Evolutionary conservation across 1,139 yeast genomes (phyloP).

Genomic region (Groenewaldozyma auringiensis): DNA sequence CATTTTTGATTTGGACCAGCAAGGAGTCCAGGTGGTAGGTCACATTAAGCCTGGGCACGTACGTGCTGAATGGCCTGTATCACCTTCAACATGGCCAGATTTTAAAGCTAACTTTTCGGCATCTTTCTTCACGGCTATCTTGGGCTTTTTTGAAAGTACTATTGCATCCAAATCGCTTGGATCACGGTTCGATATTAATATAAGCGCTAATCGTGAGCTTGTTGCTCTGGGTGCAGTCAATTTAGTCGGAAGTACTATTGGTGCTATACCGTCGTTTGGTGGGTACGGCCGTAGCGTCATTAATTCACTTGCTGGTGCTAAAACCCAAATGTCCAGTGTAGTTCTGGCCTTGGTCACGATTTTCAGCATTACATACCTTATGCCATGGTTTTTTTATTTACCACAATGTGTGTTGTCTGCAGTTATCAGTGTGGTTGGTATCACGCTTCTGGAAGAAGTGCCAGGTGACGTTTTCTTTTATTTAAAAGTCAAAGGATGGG

Average conservation of each 20-base stretch:
- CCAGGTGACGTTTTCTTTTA: constrained; percentile 76
- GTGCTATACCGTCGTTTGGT: constrained; percentile 89
- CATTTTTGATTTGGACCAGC: constrained; percentile 44
- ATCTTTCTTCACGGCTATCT: constrained; percentile 64
- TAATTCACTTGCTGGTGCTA: constrained; percentile 79
- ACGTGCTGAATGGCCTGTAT: constrained; percentile 43
- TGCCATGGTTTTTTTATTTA: constrained; percentile 60
- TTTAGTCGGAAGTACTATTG: constrained; percentile 56
- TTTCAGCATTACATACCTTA: constrained; percentile 51
- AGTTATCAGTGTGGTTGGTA: constrained; percentile 72
- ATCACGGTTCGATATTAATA: constrained; percentile 26
- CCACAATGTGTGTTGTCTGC: constrained; percentile 81
- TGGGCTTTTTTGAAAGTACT: constrained; percentile 91
- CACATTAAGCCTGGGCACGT: constrained; percentile 44
- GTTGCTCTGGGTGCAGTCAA: constrained; percentile 77
- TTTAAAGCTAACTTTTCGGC: constrained; percentile 34
- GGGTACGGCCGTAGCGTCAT: constrained; percentile 93
- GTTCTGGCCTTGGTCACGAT: constrained; percentile 71
- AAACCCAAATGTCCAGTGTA: constrained; percentile 75
- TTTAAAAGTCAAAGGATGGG: constrained; percentile 63
- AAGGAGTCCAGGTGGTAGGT: constrained; percentile 66
- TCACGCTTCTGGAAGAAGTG: constrained; percentile 75
- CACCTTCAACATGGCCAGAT: constrained; percentile 29
- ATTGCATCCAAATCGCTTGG: constrained; percentile 69
- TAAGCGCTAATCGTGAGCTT: constrained; percentile 48